Evolutionary conservation across 805 yeast genomes (phyloP).

Genomic region (Ogataea ramenticola): DNA sequence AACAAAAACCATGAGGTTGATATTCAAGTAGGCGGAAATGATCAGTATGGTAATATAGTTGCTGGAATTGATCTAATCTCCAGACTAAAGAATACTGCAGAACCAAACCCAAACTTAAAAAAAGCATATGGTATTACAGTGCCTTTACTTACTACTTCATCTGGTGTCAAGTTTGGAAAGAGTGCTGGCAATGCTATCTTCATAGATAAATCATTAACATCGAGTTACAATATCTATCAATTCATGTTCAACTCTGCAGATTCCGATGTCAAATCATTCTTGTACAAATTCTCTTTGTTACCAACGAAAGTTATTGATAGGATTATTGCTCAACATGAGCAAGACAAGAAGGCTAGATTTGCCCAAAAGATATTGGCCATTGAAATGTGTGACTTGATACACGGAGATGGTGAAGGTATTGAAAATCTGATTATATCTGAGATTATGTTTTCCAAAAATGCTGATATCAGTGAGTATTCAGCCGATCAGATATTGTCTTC

Average conservation of each 20-base stretch:
- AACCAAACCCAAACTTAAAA: constrained; percentile 5
- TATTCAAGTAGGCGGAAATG: constrained; percentile 91
- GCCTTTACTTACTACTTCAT: constrained; percentile 79
- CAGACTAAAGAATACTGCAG: constrained; percentile 34
- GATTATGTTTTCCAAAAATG: constrained; percentile 39
- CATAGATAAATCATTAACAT: constrained; percentile 65
- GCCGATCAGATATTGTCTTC: constrained; percentile 38
- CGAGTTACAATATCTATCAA: constrained; percentile 79
- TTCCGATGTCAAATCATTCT: constrained; percentile 58
- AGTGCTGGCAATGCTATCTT: constrained; percentile 96
- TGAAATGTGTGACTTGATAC: constrained; percentile 82
- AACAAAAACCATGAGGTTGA: constrained; percentile 50
- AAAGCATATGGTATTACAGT: constrained; percentile 75
- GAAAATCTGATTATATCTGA: constrained; percentile 62
- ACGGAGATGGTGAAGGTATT: constrained; percentile 71
- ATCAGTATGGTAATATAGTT: constrained; percentile 97
- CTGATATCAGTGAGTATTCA: constrained; percentile 7
- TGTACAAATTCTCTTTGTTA: constrained; percentile 73
- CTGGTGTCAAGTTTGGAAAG: constrained; percentile 93
- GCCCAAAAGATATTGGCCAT: constrained; percentile 77
- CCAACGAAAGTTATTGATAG: constrained; percentile 54
- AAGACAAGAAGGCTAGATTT: constrained; percentile 53
- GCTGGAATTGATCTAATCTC: constrained; percentile 89
- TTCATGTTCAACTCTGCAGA: constrained; percentile 77
- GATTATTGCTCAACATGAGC: constrained; percentile 44